Evolutionary conservation across 2,329 filamentous ascomycete genomes (phyloP).

Genomic region (Exophiala viscosa): DNA sequence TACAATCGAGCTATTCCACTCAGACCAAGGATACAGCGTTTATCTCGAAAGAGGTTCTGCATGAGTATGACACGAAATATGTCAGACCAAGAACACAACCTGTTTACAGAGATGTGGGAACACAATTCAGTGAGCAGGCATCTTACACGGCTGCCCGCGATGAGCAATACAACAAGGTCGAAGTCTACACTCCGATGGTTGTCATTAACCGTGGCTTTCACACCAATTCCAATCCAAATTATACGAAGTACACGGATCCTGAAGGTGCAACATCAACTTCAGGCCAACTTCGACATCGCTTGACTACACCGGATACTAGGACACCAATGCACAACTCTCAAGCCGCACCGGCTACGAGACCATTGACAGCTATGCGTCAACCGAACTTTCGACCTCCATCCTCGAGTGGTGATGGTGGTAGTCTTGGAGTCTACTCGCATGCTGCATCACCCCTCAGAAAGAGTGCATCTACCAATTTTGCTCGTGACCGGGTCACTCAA

Average conservation of each 20-base stretch:
- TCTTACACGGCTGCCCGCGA: constrained; percentile 38
- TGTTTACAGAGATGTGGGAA: constrained; percentile 71
- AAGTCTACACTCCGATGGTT: constrained; percentile 59
- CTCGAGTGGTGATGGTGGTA: constrained; percentile 63
- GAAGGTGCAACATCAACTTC: constrained; percentile 47
- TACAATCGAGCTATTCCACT: constrained; percentile 72
- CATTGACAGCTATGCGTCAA: constrained; percentile 49
- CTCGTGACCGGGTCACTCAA: constrained; percentile 29
- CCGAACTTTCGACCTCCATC: constrained; percentile 50
- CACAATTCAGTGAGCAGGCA: constrained; percentile 61
- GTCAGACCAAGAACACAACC: constrained; percentile 87
- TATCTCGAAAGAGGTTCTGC: constrained; percentile 85
- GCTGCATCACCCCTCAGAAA: constrained; percentile 81
- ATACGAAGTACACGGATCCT: constrained; percentile 66
- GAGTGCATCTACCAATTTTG: constrained; percentile 58
- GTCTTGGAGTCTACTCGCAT: constrained; percentile 74
- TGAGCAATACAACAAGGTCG: constrained; percentile 52
- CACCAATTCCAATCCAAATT: constrained; percentile 79
- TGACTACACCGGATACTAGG: constrained; percentile 41
- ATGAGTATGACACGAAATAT: constrained; percentile 94
- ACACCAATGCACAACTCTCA: constrained; percentile 47
- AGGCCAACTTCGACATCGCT: constrained; percentile 42
- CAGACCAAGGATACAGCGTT: constrained; percentile 80
- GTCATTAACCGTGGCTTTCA: constrained; percentile 72
- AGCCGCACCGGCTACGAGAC: constrained; percentile 43